phyloP scores from a whole-genome alignment of 352 stramenopile species.

The Pythium dissotocum region DNA sequence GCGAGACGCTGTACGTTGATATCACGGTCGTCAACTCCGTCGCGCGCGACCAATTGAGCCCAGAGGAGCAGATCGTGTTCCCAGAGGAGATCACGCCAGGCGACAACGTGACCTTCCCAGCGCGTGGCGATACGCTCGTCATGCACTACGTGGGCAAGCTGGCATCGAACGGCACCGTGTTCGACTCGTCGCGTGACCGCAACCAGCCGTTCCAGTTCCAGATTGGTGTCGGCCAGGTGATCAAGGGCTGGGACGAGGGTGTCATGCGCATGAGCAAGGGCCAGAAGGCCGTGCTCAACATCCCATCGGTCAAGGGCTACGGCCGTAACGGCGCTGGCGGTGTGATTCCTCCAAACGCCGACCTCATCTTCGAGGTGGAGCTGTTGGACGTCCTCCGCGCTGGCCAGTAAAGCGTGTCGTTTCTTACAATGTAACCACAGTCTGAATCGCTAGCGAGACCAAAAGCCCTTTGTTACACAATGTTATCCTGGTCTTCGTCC shows the following conservation, averaged over 20 bases:
- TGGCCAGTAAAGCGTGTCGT: not conserved
- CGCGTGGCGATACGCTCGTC: slow-evolving; percentile 70
- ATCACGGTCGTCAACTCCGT: slow-evolving; percentile 70
- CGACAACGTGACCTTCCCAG: slow-evolving; percentile 65
- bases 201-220: slow-evolving; percentile 80
- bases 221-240: slow-evolving; percentile 87
- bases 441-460: not conserved
- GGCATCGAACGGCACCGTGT: slow-evolving; percentile 57
- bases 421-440: not conserved
- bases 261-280: slow-evolving; percentile 95
- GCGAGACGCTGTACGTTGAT: slow-evolving; percentile 77
- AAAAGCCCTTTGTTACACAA: slow-evolving; percentile 12
- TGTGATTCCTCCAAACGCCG: slow-evolving; percentile 90
- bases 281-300: slow-evolving; percentile 90
- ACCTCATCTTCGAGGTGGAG: slow-evolving; percentile 94
- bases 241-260: slow-evolving; percentile 95
- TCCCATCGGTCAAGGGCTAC: slow-evolving; percentile 94
- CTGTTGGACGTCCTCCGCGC: slow-evolving; percentile 76
- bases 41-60: slow-evolving; percentile 41
- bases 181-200: slow-evolving; percentile 78
- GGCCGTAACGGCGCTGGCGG: slow-evolving; percentile 77
- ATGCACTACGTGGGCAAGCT: slow-evolving; percentile 88
- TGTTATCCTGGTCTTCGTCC: slow-evolving; percentile 36
- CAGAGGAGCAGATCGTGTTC: slow-evolving; percentile 67
- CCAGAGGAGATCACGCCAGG: slow-evolving; percentile 64